Base-by-base conservation (phyloP, 2,329 filamentous ascomycete genomes). In the Albifimbria verrucaria region DNA sequence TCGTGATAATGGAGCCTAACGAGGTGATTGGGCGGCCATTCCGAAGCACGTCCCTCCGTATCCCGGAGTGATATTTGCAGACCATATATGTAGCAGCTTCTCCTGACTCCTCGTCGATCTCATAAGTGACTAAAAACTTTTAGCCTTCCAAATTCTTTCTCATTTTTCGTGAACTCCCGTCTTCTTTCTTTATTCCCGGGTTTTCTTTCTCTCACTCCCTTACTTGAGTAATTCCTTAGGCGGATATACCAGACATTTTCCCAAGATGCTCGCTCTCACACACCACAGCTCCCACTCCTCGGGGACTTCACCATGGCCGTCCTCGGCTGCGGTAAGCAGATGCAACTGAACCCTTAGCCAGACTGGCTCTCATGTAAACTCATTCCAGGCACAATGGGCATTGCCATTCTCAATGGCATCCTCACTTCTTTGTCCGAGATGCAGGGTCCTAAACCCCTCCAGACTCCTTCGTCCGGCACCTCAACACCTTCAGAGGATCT, bases 391-490 rank as follows among this genome's bases (percentile, higher is more conserved):
- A 92, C 86, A 50, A 89, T 96, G 84, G 91, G 91, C 54, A 89
- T 90, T 55, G 90, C 90, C 53, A 92, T 96, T 61, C 82, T 95
- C 53, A 86, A 82, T 51, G 91, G 90, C 58, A 87, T 96, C 65
- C 81, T 95, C 61, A 77, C 83, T 55, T 89, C 88, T 11, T 79
- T 94, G 44, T 74, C 76, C 39, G 78, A 73, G 59, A 73, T 79
- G 67, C 76, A 76, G 51, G 74, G 69, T 22, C 72, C 72, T 49
- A 72, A 72, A 58, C 78, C 71, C 59, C 73, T 75, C 47, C 75
- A 75, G 64, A 70, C 65, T 49, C 73, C 64, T 25, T 59, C 70
- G 28, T 73, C 77, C 3, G 70, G 75, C 54, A 66, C 69, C 4
- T 73, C 76, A 20, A 76, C 73, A 3, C 76, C 76, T 2, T 62